Percentiles rank a stretch among this genome's conserved stretches.
Conservation (phyloP, 768 basidiomycete species). For the Boletus vermiculosoides region DNA sequence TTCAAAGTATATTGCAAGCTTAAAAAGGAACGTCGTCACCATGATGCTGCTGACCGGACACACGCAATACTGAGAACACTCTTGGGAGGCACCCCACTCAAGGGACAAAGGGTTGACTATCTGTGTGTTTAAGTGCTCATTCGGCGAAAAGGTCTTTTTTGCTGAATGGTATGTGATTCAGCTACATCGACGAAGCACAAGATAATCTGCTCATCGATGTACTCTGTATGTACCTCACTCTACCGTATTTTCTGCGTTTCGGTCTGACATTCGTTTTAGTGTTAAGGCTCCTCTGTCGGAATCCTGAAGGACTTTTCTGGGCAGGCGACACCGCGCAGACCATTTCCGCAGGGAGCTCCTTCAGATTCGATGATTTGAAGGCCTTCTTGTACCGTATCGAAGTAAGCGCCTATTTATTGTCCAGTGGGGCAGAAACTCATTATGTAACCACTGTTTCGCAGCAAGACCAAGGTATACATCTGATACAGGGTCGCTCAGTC, state of each 20-base stretch:
- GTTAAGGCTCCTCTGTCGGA: conserved; percentile 57
- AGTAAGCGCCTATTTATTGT: conserved; percentile 33
- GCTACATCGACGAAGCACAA: conserved; percentile 75
- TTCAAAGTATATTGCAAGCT: conserved; percentile 51
- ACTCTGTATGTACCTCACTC: conserved; percentile 40
- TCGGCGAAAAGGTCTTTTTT: neutral
- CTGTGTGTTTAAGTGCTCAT: conserved; percentile 40
- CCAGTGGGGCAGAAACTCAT: neutral
- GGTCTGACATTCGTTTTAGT: conserved; percentile 40
- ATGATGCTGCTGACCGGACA: conserved; percentile 64
- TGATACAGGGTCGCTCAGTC: conserved; percentile 15
- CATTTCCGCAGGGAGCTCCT: conserved; percentile 51
- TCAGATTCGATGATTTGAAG: conserved; percentile 69
- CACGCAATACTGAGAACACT: conserved; percentile 47
- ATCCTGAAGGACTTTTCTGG: conserved; percentile 64
- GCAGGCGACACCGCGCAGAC: conserved; percentile 42
- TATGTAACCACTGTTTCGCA: conserved; percentile 1
- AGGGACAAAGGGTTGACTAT: conserved; percentile 49
- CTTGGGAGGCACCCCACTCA: conserved; percentile 25
- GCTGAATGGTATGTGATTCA: conserved; percentile 6
- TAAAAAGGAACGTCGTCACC: conserved; percentile 43
- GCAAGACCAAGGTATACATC: conserved; percentile 20
- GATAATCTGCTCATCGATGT: conserved; percentile 69
- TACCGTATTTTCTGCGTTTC: neutral
- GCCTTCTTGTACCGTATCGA: conserved; percentile 64